A percentile compares a stretch with the other conserved stretches of the same genome.
phyloP scores from a whole-genome alignment of 139 green algal genomes.

The Edaphochlamys debaryana region DNA sequence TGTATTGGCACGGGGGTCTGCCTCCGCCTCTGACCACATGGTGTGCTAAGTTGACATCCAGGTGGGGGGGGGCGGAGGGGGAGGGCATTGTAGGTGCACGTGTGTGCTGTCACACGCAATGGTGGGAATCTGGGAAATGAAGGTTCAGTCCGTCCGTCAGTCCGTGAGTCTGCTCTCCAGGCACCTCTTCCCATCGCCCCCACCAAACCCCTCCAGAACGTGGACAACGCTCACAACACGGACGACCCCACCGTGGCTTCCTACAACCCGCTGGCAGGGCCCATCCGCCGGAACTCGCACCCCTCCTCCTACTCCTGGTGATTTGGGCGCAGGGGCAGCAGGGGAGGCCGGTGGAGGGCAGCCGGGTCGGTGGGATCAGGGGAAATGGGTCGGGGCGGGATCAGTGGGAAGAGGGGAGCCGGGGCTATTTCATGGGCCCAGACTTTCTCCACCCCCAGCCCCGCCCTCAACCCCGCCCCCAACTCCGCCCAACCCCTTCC shows the following conservation, averaged over 20 bases:
- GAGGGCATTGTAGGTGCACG: too few relatives aligned
- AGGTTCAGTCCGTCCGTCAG: too few relatives aligned
- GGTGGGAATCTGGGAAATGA: too few relatives aligned
- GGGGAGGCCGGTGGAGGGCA: background rate
- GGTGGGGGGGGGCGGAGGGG: too few relatives aligned
- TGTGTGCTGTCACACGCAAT: too few relatives aligned
- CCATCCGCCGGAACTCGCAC: conserved; percentile 48
- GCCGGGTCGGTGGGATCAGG: too few relatives aligned
- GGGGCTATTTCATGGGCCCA: background rate
- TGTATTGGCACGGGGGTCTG: too few relatives aligned
- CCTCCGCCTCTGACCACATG: too few relatives aligned
- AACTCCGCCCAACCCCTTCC: background rate
- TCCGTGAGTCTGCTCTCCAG: too few relatives aligned
- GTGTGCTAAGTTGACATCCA: too few relatives aligned
- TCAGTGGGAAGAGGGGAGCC: background rate
- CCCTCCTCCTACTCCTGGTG: conserved; percentile 43
- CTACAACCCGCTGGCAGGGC: conserved; percentile 45
- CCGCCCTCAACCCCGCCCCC: background rate
- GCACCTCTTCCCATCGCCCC: too few relatives aligned
- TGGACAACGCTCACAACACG: conserved; percentile 46
- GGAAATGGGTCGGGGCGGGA: background rate
- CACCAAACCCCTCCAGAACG: too few relatives aligned
- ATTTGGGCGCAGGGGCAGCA: background rate
- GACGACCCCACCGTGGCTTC: conserved; percentile 38
- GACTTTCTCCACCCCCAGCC: background rate